Base-by-base conservation (phyloP, 495 filamentous ascomycete genomes). In the Beverwykella pulmonaria region DNA sequence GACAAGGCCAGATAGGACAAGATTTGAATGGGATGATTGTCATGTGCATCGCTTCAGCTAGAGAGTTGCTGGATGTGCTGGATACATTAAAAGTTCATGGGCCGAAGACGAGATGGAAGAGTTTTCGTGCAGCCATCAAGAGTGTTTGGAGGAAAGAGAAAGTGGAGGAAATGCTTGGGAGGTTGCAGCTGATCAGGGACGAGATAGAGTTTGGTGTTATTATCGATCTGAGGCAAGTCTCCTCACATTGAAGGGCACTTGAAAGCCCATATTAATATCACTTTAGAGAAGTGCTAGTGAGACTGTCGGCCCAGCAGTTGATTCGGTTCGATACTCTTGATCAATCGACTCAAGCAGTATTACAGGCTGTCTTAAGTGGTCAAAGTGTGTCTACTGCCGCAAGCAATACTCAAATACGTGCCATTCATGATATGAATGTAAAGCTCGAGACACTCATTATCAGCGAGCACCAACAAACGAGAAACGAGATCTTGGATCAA, bases 91-190 rank as follows among this genome's bases (percentile, higher is more conserved):
- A 25, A 59, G 36, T 59, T 23, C 36, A 47, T 22, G 36, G 32
- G 9, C 15, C 30, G 10, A 41, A 46, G 19, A 59, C 55, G 8
- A 41, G 55, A 59, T 59, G 36, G 55, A 59, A 59, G 55, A 59
- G 55, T 20, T 59, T 59, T 29, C 22, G 55, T 2, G 19, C n/a
- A 47, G 55, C 55, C 2, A 34, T 59, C 36, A 59, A 59, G 39
- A 59, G 55, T 30, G 55, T 59, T 46, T 59, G 36, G 55, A 46
- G 22, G 19, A 59, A 59, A n/a, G 36, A 59, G 36, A 59, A 59
- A 20, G 36, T 59, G 6, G 55, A 47, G 3, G 55, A 59, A 6
- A 47, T 46, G 2, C n/a, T 59, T 15, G 22, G 22, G 15, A 44
- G 55, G 27, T 30, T 59, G 22, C 19, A 59, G 25, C 12, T 59